Percentiles rank a stretch among this genome's conserved stretches.
Evolutionary conservation across 768 basidiomycete species (phyloP).

Genomic region (Chalciporus piperatus): DNA sequence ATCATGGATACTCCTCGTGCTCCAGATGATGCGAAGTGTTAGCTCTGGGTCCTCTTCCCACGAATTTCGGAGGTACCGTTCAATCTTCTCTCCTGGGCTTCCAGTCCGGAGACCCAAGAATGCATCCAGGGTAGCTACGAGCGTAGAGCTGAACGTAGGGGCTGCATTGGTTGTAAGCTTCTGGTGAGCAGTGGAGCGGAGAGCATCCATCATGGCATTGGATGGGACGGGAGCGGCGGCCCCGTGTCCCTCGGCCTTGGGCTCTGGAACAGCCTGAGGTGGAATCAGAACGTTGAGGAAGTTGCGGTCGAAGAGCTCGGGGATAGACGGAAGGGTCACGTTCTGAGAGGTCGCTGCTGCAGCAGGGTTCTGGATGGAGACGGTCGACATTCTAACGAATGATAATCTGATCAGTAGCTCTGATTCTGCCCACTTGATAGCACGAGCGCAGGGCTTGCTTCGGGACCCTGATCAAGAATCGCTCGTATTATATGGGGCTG

Average conservation of each 20-base stretch:
- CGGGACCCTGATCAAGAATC: too few species aligned
- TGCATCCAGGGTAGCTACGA: slow-evolving; percentile 57
- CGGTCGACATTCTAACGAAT: not conserved
- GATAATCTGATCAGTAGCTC: not conserved
- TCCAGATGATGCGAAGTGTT: slow-evolving; percentile 69
- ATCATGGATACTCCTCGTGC: slow-evolving; percentile 65
- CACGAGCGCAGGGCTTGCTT: too few species aligned
- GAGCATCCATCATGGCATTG: too few species aligned
- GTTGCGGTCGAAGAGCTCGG: slow-evolving; percentile 54
- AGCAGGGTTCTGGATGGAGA: not conserved
- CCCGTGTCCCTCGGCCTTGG: too few species aligned
- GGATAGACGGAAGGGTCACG: slow-evolving; percentile 52
- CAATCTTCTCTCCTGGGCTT: slow-evolving; percentile 24
- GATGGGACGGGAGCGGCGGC: too few species aligned
- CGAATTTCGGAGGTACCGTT: slow-evolving; percentile 40
- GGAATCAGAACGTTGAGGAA: slow-evolving; percentile 61
- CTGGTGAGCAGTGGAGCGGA: too few species aligned
- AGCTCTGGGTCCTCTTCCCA: slow-evolving; percentile 58
- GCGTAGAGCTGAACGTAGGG: slow-evolving; percentile 45
- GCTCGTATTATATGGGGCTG: too few species aligned
- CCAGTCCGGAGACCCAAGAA: slow-evolving; percentile 42
- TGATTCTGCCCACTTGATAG: too few species aligned
- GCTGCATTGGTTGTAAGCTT: slow-evolving; percentile 51
- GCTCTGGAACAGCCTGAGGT: not conserved
- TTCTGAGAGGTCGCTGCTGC: slow-evolving; percentile 35